Evolutionary conservation across 2,329 filamentous ascomycete species (phyloP), one percentile per base, ranked within the genome.

Genomic region (Colletotrichum sp.): DNA sequence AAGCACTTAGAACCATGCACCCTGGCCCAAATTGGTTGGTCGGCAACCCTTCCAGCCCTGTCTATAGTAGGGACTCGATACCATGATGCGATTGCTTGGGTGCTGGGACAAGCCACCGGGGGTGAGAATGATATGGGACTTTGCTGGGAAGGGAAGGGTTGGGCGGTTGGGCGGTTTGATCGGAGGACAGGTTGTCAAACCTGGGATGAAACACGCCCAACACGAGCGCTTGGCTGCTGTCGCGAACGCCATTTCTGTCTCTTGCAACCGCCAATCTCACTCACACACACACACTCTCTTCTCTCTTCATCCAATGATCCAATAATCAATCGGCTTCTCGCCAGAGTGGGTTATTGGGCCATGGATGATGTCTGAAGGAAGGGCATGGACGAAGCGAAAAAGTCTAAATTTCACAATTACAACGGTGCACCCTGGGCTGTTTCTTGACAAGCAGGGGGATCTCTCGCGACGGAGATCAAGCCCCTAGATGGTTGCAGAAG

Each of bases 181-280:
- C 64, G 59, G 64, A 76, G 70, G 57, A 64, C 64, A 69, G 65
- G 59, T 60, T 74, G 74, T 69, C 74, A 74, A 76, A 76, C 74
- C 74, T 76, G 70, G 74, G 70, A 76, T 76, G 74, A 76, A 75
- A 75, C 73, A 64, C 57, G 28, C 63, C 69, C 62, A 68, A 52
- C 34, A 39, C 28, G 24, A 63, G 63, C 60, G 72, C 72, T 71
- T 62, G 26, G 55, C 70, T 36, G 26, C 34, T 60, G 68, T 68
- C n/a, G 72, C 68, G 68, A 75, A 72, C 68, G 30, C 62, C 30
- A 55, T 30, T 68, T 12, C 55, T 52, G 39, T 44, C 52, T 62
- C 22, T 59, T 44, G 12, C n/a, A 8, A n/a, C 26, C 26, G 30
- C 24, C 16, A 67, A 32, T 28, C 32, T 67, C 30, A 30, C 26